Evolutionary conservation across 192 early-diverging fungal species (phyloP).

Genomic region (Kappamyces sp.): DNA sequence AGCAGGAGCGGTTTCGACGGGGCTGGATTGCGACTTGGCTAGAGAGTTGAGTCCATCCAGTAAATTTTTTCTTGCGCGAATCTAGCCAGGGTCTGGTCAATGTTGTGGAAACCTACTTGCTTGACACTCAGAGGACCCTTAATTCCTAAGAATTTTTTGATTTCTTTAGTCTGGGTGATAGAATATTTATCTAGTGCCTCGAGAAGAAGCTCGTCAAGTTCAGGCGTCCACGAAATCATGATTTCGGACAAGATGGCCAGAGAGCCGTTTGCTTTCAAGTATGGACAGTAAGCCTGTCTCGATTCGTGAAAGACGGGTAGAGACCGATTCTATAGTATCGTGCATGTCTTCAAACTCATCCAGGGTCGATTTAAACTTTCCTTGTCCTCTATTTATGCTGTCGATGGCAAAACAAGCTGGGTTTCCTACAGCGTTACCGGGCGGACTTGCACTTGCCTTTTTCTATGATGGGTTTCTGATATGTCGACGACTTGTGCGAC

Average conservation of each 20-base stretch:
- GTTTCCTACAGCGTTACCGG: background rate
- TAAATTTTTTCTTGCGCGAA: no score
- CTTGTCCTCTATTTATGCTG: constrained; percentile 4
- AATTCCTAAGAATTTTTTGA: background rate
- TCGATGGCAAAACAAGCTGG: background rate
- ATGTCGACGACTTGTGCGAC: constrained; percentile 31
- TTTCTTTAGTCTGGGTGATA: constrained; percentile 4
- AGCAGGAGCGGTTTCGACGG: no score
- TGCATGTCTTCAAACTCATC: constrained; percentile 44
- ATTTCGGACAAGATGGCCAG: background rate
- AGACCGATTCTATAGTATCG: constrained; percentile 31
- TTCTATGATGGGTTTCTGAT: constrained; percentile 12
- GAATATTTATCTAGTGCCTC: constrained; percentile 3
- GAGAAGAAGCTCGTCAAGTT: background rate
- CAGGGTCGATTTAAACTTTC: background rate
- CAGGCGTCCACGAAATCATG: no score
- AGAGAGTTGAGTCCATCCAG: no score
- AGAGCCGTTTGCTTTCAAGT: background rate
- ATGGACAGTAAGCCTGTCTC: background rate
- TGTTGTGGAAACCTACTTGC: no score
- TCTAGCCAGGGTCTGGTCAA: no score
- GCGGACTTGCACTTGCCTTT: background rate
- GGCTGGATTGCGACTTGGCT: no score
- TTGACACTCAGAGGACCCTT: no score
- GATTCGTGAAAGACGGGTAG: constrained; percentile 17